Evolutionary conservation across 139 green algal species (phyloP).

Genomic region (Edaphochlamys debaryana): DNA sequence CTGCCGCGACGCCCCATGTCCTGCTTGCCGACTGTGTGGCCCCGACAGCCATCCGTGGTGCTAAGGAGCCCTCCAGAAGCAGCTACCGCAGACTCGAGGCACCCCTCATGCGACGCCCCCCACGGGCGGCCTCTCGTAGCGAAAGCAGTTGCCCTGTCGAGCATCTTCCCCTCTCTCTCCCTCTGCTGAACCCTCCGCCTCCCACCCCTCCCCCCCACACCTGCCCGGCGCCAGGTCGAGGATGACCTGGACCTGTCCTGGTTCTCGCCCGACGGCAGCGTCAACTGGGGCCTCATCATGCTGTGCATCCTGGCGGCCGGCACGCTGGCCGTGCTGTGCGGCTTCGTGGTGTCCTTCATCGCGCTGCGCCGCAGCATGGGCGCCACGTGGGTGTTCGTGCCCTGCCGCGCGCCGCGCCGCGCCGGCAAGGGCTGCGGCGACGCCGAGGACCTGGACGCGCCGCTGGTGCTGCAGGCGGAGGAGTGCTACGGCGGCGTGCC

Average conservation of each 20-base stretch:
- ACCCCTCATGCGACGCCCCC: too few species aligned
- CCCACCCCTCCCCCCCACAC: too few species aligned
- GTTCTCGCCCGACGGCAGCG: not conserved
- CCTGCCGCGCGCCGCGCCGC: not conserved
- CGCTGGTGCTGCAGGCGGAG: constrained; percentile 8
- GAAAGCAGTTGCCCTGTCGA: too few species aligned
- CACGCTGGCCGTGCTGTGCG: constrained; percentile 2
- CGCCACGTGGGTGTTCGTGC: constrained; percentile 7
- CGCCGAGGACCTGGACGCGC: not conserved
- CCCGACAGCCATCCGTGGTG: too few species aligned
- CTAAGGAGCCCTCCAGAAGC: too few species aligned
- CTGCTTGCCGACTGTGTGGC: too few species aligned
- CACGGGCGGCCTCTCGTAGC: too few species aligned
- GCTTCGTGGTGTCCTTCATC: constrained; percentile 3
- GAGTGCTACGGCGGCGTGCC: not conserved
- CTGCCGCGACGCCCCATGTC: too few species aligned
- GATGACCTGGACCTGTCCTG: not conserved
- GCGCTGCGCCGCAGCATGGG: constrained; percentile 31
- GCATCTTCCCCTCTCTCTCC: too few species aligned
- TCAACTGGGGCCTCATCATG: constrained; percentile 39
- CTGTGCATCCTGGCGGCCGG: constrained; percentile 1
- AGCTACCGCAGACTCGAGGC: too few species aligned
- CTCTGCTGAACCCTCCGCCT: too few species aligned
- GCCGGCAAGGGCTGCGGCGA: not conserved
- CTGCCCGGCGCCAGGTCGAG: too few species aligned